Conservation (phyloP, 257 asterid species). For the Penstemon eatonii region DNA sequence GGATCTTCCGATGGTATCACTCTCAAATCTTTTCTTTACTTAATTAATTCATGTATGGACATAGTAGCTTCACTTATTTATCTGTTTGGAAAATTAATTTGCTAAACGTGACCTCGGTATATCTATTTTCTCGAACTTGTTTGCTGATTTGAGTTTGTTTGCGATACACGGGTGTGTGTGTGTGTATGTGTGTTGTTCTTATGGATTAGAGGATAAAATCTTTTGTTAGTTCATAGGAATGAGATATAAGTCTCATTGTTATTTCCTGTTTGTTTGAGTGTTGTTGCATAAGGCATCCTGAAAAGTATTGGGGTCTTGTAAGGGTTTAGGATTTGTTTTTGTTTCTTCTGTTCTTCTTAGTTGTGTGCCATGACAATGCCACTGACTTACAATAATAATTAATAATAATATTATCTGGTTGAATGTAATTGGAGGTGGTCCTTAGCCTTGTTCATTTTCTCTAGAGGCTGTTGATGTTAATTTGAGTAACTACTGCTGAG, state of each 20-base stretch:
- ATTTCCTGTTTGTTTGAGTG: neutral
- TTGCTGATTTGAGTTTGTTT: constrained; percentile 3
- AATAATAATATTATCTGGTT: too few relatives aligned
- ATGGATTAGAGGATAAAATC: constrained; percentile 1
- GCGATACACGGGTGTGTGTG: neutral
- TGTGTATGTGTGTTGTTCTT: too few relatives aligned
- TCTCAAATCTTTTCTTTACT: neutral
- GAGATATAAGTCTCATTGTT: neutral
- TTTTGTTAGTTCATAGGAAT: too few relatives aligned
- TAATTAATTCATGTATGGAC: neutral
- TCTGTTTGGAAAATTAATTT: neutral
- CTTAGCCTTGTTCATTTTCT: too few relatives aligned
- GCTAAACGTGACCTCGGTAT: too few relatives aligned
- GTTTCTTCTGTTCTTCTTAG: neutral
- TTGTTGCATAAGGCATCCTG: neutral
- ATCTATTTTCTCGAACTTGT: neutral
- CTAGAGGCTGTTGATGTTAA: too few relatives aligned
- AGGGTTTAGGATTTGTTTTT: neutral
- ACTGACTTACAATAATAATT: too few relatives aligned
- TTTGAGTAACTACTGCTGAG: too few relatives aligned
- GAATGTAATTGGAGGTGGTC: too few relatives aligned
- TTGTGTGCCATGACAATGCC: neutral
- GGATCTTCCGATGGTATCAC: constrained; percentile 63
- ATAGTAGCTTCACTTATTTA: neutral
- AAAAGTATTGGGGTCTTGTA: neutral